A percentile compares a stretch with the other conserved stretches of the same genome.
Conservation (phyloP, 345 rosid species). For the Microcos paniculata region DNA sequence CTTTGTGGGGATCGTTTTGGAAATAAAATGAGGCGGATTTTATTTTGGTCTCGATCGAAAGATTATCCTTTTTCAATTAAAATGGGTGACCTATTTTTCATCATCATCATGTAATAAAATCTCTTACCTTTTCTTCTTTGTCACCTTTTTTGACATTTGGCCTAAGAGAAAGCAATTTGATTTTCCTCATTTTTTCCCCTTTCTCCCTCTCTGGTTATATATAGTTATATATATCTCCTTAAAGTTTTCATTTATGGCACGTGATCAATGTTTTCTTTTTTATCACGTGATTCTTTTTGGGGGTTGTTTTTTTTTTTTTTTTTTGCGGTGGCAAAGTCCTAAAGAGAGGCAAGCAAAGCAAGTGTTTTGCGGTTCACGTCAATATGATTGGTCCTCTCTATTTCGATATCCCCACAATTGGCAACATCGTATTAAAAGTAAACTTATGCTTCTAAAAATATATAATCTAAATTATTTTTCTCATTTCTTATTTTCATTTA, state of each 20-base stretch:
- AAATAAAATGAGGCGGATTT: not conserved
- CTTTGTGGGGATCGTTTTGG: constrained; percentile 1
- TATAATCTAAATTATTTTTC: no score
- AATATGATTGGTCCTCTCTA: not conserved
- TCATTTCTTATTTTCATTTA: no score
- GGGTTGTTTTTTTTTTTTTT: not conserved
- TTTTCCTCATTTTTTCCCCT: no score
- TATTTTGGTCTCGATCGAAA: not conserved
- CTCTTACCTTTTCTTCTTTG: no score
- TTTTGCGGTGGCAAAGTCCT: not conserved
- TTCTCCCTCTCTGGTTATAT: no score
- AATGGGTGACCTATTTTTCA: not conserved
- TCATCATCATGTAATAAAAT: not conserved
- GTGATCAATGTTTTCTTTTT: not conserved
- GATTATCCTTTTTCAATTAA: not conserved
- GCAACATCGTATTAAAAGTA: not conserved
- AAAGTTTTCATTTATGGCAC: constrained; percentile 2
- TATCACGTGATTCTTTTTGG: not conserved
- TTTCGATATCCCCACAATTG: not conserved
- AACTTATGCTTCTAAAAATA: no score
- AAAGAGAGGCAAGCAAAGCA: not conserved
- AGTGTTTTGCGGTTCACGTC: not conserved
- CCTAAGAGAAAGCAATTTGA: not conserved
- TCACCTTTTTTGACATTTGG: not conserved
- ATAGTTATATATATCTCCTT: no score